Evolutionary conservation across 2,329 filamentous ascomycete genomes (phyloP).

Genomic region (Arthrobotrys sphaeroides): DNA sequence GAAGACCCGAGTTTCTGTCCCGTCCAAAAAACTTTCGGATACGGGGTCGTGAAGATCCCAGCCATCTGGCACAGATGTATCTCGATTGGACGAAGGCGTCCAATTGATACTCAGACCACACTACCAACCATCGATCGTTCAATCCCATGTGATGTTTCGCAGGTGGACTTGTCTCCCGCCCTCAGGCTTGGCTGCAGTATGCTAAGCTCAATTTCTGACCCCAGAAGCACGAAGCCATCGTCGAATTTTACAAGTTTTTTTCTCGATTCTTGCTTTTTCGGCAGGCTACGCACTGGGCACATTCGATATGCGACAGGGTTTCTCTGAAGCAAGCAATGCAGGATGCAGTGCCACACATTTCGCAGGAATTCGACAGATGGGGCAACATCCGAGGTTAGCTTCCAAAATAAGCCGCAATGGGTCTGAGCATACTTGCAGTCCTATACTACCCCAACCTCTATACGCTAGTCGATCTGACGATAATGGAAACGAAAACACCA

Average conservation of each 20-base stretch:
- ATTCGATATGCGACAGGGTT: constrained; percentile 22
- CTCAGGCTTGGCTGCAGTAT: constrained; percentile 31
- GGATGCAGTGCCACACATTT: constrained; percentile 21
- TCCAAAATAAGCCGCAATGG: constrained; percentile 53
- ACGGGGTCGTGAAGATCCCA: background rate
- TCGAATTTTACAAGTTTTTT: background rate
- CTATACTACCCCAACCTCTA: constrained; percentile 20
- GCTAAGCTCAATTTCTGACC: background rate
- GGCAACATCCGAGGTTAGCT: constrained; percentile 54
- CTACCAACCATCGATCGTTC: background rate
- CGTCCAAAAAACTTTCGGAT: constrained; percentile 2
- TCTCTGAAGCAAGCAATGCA: constrained; percentile 15
- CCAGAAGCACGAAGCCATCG: constrained; percentile 13
- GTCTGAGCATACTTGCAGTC: constrained; percentile 39
- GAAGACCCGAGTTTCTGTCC: constrained; percentile 17
- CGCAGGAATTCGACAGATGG: constrained; percentile 46
- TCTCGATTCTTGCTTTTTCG: constrained; percentile 2
- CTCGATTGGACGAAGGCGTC: background rate
- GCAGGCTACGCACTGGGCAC: background rate
- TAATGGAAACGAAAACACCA: constrained; percentile 42
- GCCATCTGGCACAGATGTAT: background rate
- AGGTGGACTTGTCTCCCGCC: constrained; percentile 29
- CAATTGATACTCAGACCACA: constrained; percentile 18
- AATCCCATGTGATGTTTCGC: constrained; percentile 44
- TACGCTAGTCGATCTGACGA: constrained; percentile 3